Evolutionary conservation across 495 filamentous ascomycete species (phyloP), one percentile per base, ranked within the genome.

Genomic region (Penicillium antarcticum): DNA sequence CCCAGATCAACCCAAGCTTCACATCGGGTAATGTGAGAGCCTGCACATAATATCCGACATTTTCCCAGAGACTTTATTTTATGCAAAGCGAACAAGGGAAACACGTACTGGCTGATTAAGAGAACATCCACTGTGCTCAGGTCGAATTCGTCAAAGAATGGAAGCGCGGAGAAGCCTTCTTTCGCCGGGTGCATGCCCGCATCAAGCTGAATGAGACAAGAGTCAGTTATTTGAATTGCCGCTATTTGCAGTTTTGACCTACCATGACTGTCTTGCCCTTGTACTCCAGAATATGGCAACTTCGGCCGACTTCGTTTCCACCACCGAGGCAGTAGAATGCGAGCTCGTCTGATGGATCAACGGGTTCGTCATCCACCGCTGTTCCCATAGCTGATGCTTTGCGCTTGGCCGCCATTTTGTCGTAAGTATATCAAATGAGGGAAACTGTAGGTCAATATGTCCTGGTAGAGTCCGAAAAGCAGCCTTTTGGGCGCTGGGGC

Each of bases 201-300:
- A 76, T 98, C 94, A 43, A 98, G 88, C 90, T 95, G 60, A 54
- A 33, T 19, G 48, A 40, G 10, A 3, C 26, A 26, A 16, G 13
- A n/a, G 39, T 73, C 32, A 69, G 66, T 36, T 41, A 45, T 35
- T 7, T 17, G 11, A n/a, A 44, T n/a, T 37, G 18, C 34, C 11
- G 32, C 11, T 14, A 14, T 18, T n/a, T 23, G 21, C n/a, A 18
- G n/a, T 5, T 23, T 50, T 18, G 9, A 72, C 85, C 51, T 73
- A 92, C 90, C 94, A 98, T 98, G 51, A 98, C 89, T 5, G 94
- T 97, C 65, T 98, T 98, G 16, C 94, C 94, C 64, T 97, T 98
- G 80, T 98, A 98, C 62, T 97, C 89, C 23, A 98, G 83, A 51
- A 98, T 96, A 67, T 98, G 94, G 71, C 94, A 97, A 51, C 94